Percentiles rank a stretch among this genome's conserved stretches.
These are phyloP conservation scores for Micractinium conductrix DNA, from an alignment of 139 green algal genomes.

Conservation along the genomic window DNA sequence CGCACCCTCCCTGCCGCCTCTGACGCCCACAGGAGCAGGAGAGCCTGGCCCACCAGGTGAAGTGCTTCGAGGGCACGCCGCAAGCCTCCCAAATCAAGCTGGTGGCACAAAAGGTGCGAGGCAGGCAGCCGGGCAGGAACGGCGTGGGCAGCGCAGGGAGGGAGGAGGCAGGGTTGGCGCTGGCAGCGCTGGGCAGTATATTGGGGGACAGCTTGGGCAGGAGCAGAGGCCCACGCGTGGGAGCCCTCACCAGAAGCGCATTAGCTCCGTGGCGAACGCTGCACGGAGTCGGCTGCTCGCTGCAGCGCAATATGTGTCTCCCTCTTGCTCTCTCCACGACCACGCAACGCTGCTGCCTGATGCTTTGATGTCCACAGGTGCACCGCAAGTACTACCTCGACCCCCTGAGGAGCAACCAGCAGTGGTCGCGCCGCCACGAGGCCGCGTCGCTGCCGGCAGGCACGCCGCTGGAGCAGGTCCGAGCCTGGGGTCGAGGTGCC, in stretches of 20 bases:
- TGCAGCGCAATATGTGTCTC: too few species aligned
- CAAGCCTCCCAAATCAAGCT: constrained; percentile 74
- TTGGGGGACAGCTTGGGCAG: too few species aligned
- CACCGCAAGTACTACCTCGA: constrained; percentile 57
- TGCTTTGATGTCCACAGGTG: constrained; percentile 30
- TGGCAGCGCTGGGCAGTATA: too few species aligned
- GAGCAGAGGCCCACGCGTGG: too few species aligned
- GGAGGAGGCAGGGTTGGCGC: too few species aligned
- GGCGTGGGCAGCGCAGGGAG: too few species aligned
- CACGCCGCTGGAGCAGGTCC: neutral
- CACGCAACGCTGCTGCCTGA: too few species aligned
- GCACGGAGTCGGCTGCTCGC: too few species aligned
- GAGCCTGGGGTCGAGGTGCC: neutral
- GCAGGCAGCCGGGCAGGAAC: too few species aligned
- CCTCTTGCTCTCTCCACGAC: too few species aligned
- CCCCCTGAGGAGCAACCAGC: constrained; percentile 32
- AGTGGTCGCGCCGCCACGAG: constrained; percentile 43
- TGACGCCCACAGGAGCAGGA: constrained; percentile 54
- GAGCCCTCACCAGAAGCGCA: too few species aligned
- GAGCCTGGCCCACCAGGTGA: constrained; percentile 72
- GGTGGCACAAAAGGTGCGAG: constrained; percentile 52
- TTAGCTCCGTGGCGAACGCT: too few species aligned
- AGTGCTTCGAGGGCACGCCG: constrained; percentile 62
- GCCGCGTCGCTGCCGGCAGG: constrained; percentile 20
- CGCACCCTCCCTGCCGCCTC: neutral